Evolutionary conservation across 805 yeast species (phyloP).

Genomic region (Candida quercuum): DNA sequence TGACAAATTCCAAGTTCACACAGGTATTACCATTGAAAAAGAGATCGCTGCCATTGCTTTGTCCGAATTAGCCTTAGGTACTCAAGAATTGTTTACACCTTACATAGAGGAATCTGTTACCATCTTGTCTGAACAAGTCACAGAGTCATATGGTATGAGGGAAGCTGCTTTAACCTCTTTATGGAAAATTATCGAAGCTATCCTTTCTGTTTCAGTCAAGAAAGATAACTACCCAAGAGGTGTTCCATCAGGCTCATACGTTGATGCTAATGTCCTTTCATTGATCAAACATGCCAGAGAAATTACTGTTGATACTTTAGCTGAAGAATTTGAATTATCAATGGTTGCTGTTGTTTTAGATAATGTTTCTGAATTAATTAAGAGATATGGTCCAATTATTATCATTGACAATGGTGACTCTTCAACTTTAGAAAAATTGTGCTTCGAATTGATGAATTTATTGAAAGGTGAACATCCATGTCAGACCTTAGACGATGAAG

Average conservation of each 20-base stretch:
- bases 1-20: constrained; percentile 79
- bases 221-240: constrained; percentile 58
- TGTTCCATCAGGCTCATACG: constrained; percentile 54
- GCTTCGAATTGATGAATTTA: constrained; percentile 65
- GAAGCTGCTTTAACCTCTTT: constrained; percentile 77
- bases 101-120: constrained; percentile 68
- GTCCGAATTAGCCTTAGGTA: constrained; percentile 83
- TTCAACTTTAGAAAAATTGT: constrained; percentile 58
- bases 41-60: constrained; percentile 91
- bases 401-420: constrained; percentile 55
- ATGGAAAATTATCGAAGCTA: constrained; percentile 78
- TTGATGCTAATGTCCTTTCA: constrained; percentile 49
- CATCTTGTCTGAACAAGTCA: constrained; percentile 64
- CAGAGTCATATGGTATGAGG: constrained; percentile 86
- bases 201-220: constrained; percentile 45
- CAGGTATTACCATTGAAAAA: constrained; percentile 93
- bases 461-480: constrained; percentile 81
- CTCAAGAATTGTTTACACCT: constrained; percentile 73
- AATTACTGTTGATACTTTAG: constrained; percentile 55
- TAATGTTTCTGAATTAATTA: constrained; percentile 60
- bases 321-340: constrained; percentile 77
- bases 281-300: constrained; percentile 65
- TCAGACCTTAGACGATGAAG: constrained; percentile 71
- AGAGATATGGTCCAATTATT: constrained; percentile 65
- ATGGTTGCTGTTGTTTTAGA: constrained; percentile 80